A percentile compares a stretch with the other conserved stretches of the same genome.
Conservation (phyloP, 2,329 filamentous ascomycete species). For the Penicillium brevicompactum region DNA sequence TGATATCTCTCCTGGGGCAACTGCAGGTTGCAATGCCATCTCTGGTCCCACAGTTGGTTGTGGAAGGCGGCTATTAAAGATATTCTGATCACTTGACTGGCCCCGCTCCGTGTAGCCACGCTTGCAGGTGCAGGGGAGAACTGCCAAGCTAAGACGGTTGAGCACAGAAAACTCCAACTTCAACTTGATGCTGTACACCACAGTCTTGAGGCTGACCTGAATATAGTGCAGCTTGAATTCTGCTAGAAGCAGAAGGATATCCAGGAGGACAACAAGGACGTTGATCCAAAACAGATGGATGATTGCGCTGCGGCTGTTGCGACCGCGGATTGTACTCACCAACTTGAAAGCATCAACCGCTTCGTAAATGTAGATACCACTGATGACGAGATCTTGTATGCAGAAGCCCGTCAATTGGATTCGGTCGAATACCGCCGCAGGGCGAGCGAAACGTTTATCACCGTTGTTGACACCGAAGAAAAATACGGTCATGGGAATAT, state of each 20-base stretch:
- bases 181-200: neutral
- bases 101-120: too few relatives aligned
- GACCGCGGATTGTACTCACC: neutral
- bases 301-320: neutral
- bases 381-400: conserved; percentile 55
- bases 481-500: too few relatives aligned
- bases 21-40: too few relatives aligned
- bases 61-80: too few relatives aligned
- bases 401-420: conserved; percentile 54
- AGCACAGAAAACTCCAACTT: neutral
- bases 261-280: neutral
- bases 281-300: neutral
- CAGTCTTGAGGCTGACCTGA: neutral
- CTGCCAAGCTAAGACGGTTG: neutral
- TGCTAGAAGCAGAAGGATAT: neutral
- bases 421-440: conserved; percentile 52
- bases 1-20: too few relatives aligned
- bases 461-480: too few relatives aligned
- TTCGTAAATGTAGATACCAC: conserved; percentile 54
- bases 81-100: too few relatives aligned
- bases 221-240: neutral
- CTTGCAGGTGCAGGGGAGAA: neutral
- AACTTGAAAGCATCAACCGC: conserved; percentile 15
- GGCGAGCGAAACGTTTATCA: too few relatives aligned
- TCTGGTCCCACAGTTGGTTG: too few relatives aligned